These are phyloP conservation scores for Clavispora santaluciae DNA, from an alignment of 805 yeast species.

Conservation along the genomic window DNA sequence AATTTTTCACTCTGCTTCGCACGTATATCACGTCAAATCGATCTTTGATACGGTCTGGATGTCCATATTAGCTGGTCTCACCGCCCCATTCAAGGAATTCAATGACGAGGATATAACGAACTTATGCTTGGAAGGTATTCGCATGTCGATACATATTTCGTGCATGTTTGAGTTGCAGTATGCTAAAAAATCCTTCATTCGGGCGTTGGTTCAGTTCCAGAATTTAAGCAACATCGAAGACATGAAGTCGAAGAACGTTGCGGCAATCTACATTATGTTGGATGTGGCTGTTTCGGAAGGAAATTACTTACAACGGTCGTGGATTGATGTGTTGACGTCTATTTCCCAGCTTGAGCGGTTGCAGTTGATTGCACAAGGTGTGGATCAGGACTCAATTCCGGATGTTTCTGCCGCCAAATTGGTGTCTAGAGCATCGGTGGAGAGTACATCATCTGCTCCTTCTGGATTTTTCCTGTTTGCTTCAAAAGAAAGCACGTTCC, in stretches of 20 bases:
- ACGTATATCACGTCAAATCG: conserved; percentile 84
- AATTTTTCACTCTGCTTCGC: conserved; percentile 76
- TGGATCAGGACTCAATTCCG: conserved; percentile 78
- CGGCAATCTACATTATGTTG: conserved; percentile 69
- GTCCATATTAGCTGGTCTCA: conserved; percentile 91
- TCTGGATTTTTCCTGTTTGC: conserved; percentile 55
- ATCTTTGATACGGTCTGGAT: conserved; percentile 95
- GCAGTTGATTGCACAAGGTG: conserved; percentile 82
- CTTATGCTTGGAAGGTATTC: conserved; percentile 79
- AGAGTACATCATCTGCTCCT: conserved; percentile 41
- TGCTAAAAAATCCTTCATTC: conserved; percentile 84
- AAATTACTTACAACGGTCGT: conserved; percentile 60
- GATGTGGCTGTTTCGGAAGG: conserved; percentile 80
- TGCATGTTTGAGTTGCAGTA: conserved; percentile 78
- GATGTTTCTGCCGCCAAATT: conserved; percentile 76
- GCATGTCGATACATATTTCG: conserved; percentile 75
- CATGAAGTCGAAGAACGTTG: conserved; percentile 72
- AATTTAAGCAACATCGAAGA: conserved; percentile 75
- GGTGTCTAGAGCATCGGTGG: conserved; percentile 45
- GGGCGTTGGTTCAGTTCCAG: conserved; percentile 84
- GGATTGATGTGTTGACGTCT: conserved; percentile 79
- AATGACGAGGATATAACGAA: conserved; percentile 68
- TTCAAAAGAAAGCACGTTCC: conserved; percentile 48
- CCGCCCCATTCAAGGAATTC: conserved; percentile 88
- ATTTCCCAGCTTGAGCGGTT: conserved; percentile 89